Evolutionary conservation across 2,329 filamentous ascomycete genomes (phyloP).

Genomic region (Phialophora verrucosa): DNA sequence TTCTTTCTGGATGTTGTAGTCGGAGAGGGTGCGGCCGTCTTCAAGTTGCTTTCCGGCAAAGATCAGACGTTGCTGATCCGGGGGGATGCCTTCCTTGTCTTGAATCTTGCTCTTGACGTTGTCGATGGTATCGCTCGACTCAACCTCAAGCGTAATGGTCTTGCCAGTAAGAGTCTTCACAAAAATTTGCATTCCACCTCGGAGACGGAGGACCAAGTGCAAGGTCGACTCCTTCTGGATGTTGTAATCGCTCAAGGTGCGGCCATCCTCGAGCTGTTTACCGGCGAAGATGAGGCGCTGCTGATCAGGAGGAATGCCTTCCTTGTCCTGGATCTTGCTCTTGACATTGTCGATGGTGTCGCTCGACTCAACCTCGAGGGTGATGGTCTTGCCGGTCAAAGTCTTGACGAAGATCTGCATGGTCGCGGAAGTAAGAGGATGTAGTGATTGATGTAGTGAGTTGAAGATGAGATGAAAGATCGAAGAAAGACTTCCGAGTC

Average conservation of each 20-base stretch:
- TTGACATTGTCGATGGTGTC: slow-evolving; percentile 62
- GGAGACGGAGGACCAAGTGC: slow-evolving; percentile 75
- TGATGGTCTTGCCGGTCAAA: slow-evolving; percentile 67
- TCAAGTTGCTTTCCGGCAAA: slow-evolving; percentile 97
- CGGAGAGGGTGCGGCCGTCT: slow-evolving; percentile 85
- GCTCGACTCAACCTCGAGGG: slow-evolving; percentile 56
- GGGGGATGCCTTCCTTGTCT: slow-evolving; percentile 96
- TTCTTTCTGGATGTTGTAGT: slow-evolving; percentile 98
- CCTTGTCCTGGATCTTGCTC: slow-evolving; percentile 66
- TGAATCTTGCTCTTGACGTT: slow-evolving; percentile 98
- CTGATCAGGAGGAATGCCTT: slow-evolving; percentile 64
- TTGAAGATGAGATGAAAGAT: slow-evolving; percentile 26
- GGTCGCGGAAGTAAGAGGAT: slow-evolving; percentile 49
- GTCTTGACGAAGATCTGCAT: slow-evolving; percentile 99
- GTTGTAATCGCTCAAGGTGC: slow-evolving; percentile 62
- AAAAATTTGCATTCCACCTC: slow-evolving; percentile 58
- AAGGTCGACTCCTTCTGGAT: slow-evolving; percentile 70
- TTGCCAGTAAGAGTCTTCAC: slow-evolving; percentile 67
- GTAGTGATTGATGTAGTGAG: slow-evolving; percentile 13
- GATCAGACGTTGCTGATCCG: slow-evolving; percentile 93
- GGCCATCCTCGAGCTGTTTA: slow-evolving; percentile 64
- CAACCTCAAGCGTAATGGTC: slow-evolving; percentile 70
- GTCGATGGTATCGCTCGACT: slow-evolving; percentile 85
- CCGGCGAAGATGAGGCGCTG: slow-evolving; percentile 65
- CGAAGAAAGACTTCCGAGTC: slow-evolving; percentile 32